Evolutionary conservation across 768 basidiomycete species (phyloP).

Genomic region (Tremella yokohamensis): DNA sequence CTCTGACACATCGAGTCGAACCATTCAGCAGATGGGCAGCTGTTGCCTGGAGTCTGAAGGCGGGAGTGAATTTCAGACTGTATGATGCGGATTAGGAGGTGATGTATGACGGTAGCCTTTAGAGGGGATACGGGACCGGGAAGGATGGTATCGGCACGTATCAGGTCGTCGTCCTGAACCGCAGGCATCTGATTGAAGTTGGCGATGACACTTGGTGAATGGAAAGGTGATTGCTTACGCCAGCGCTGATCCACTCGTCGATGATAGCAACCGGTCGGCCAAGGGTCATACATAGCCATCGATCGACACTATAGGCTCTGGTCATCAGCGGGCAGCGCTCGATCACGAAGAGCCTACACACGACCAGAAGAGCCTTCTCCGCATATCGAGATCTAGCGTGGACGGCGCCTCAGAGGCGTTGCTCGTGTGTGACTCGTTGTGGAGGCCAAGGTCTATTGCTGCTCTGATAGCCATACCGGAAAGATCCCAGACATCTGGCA

Average conservation of each 20-base stretch:
- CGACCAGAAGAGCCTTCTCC: slow-evolving; percentile 28
- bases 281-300: slow-evolving; percentile 11
- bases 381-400: slow-evolving; percentile 17
- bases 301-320: slow-evolving; percentile 23
- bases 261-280: slow-evolving; percentile 17
- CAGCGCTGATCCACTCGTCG: slow-evolving; percentile 20
- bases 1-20: slow-evolving; percentile 6
- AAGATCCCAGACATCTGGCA: slow-evolving; percentile 18
- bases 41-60: slow-evolving; percentile 9
- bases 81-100: slow-evolving; percentile 17
- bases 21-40: slow-evolving; percentile 15
- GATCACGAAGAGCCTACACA: slow-evolving; percentile 4
- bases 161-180: slow-evolving; percentile 11
- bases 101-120: slow-evolving; percentile 14
- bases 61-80: slow-evolving; percentile 21
- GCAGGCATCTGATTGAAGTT: slow-evolving; percentile 13
- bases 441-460: slow-evolving; percentile 16
- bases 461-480: slow-evolving; percentile 16
- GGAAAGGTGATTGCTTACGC: slow-evolving; percentile 6
- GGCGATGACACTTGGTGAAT: not conserved
- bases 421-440: slow-evolving; percentile 11
- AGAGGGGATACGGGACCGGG: slow-evolving; percentile 1
- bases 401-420: not conserved
- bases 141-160: not conserved
- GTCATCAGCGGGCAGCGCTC: not conserved